Evolutionary conservation across 495 filamentous ascomycete species (phyloP).

Genomic region (Sphaerosporella brunnea): DNA sequence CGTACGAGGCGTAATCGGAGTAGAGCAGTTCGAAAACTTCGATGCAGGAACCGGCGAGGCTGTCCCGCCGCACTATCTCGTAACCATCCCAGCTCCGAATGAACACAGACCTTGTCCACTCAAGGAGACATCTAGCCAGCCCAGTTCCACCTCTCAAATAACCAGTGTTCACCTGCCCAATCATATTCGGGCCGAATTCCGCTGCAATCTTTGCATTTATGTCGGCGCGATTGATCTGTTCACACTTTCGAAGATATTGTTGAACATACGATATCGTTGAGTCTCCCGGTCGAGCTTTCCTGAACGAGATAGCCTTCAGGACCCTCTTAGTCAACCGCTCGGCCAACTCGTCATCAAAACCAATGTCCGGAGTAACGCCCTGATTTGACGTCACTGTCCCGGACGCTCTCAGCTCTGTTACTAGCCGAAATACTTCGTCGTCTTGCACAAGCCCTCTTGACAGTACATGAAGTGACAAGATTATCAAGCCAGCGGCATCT

Average conservation of each 20-base stretch:
- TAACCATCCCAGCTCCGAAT: conserved; percentile 22
- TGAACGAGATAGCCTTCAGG: conserved; percentile 34
- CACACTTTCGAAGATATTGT: conserved; percentile 16
- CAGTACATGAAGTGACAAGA: conserved; percentile 40
- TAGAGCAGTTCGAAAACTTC: conserved; percentile 57
- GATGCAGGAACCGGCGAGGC: conserved; percentile 29
- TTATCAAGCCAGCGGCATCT: conserved; percentile 40
- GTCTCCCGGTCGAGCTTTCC: neutral
- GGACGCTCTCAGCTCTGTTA: conserved; percentile 35
- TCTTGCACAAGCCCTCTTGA: conserved; percentile 17
- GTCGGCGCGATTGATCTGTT: conserved; percentile 8
- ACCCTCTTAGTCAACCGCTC: conserved; percentile 39
- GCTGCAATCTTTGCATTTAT: conserved; percentile 1
- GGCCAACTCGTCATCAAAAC: conserved; percentile 44
- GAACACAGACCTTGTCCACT: conserved; percentile 21
- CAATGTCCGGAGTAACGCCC: conserved; percentile 28
- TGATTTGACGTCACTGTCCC: conserved; percentile 32
- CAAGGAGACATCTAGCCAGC: conserved; percentile 21
- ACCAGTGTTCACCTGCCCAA: conserved; percentile 3
- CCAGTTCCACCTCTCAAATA: conserved; percentile 15
- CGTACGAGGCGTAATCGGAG: conserved; percentile 41
- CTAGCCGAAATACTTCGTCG: conserved; percentile 10
- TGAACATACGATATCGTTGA: conserved; percentile 6
- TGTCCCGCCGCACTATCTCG: conserved; percentile 19
- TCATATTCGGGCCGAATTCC: conserved; percentile 13